These are phyloP conservation scores for Trifolium repens DNA, from an alignment of 306 rosid genomes.

Conservation along the genomic window DNA sequence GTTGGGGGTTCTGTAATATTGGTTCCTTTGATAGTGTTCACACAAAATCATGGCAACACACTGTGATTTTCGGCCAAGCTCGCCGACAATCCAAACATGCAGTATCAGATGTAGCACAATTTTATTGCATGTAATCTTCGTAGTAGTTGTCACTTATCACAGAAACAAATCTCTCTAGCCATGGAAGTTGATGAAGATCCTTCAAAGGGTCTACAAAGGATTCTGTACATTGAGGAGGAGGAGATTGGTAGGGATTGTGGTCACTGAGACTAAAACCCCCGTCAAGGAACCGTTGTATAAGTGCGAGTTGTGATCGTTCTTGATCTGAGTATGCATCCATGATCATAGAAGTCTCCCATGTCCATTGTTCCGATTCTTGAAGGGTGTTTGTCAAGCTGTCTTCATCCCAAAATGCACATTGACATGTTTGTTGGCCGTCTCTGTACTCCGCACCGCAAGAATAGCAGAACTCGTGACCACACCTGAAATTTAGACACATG, in stretches of 20 bases:
- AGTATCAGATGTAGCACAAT: conserved; percentile 28
- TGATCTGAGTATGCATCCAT: conserved; percentile 91
- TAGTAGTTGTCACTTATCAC: conserved; percentile 90
- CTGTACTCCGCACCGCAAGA: conserved; percentile 81
- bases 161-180: conserved; percentile 96
- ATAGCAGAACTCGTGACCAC: conserved; percentile 89
- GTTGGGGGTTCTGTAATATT: no score
- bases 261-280: conserved; percentile 89
- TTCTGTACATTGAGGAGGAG: conserved; percentile 90
- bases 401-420: conserved; percentile 89
- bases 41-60: background rate
- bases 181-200: conserved; percentile 96
- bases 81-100: background rate
- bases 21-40: no score
- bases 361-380: conserved; percentile 98
- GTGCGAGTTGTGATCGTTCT: conserved; percentile 84
- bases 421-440: conserved; percentile 75
- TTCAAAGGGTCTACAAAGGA: conserved; percentile 80
- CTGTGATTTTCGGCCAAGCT: background rate
- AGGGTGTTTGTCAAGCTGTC: conserved; percentile 64
- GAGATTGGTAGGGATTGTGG: conserved; percentile 84
- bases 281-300: conserved; percentile 82
- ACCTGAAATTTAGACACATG: conserved; percentile 58
- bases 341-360: conserved; percentile 93
- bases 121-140: conserved; percentile 81